A percentile compares a stretch with the other conserved stretches of the same genome.
phyloP scores from a whole-genome alignment of 306 rosid genomes.

The Gillenia trifoliata region DNA sequence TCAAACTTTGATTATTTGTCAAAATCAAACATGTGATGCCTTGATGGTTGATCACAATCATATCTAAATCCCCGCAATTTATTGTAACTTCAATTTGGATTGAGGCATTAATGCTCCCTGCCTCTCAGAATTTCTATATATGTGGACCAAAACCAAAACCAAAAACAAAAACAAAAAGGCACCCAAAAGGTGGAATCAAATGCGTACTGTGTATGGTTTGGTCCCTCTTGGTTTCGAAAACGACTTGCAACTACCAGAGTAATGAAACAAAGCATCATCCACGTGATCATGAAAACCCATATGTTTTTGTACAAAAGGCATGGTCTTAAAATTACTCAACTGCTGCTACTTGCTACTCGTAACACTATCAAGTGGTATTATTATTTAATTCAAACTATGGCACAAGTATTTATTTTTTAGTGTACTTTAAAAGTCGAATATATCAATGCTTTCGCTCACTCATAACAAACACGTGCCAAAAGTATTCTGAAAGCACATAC shows the following conservation, averaged over 20 bases:
- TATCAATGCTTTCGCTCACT: neutral
- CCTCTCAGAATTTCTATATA: neutral
- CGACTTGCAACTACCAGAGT: conserved; percentile 1
- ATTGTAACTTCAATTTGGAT: neutral
- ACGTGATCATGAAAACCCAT: neutral
- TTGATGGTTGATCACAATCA: neutral
- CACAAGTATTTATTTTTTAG: too few relatives aligned
- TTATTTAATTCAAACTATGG: too few relatives aligned
- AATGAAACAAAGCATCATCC: neutral
- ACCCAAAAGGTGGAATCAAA: neutral
- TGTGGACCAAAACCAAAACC: neutral
- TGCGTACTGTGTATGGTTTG: neutral
- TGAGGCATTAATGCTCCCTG: conserved; percentile 11
- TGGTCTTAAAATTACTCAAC: neutral
- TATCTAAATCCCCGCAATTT: neutral
- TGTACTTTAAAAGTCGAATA: too few relatives aligned
- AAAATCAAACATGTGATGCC: neutral
- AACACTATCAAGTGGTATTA: neutral
- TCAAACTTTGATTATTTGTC: neutral
- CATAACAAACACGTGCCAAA: too few relatives aligned
- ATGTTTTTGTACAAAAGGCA: neutral
- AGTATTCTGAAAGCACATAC: too few relatives aligned
- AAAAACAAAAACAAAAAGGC: neutral
- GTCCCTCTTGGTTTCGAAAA: neutral
- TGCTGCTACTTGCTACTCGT: too few relatives aligned